phyloP scores from a whole-genome alignment of 106 monocot genomes.

The Dendrobium huoshanense region DNA sequence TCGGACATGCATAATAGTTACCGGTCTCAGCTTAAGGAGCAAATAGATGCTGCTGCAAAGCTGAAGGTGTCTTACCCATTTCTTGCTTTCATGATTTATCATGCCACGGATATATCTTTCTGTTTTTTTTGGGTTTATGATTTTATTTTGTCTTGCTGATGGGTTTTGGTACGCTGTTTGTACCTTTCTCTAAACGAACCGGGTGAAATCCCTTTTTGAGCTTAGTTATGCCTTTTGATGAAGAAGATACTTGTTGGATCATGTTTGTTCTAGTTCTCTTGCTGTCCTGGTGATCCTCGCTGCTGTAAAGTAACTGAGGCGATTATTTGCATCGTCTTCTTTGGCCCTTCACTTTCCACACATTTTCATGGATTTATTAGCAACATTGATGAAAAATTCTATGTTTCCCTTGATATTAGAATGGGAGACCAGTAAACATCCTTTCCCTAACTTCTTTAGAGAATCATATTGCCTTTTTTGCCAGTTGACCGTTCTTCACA shows the following conservation, averaged over 20 bases:
- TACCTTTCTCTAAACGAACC: neutral
- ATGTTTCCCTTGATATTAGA: neutral
- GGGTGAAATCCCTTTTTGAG: neutral
- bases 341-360: neutral
- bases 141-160: neutral
- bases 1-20: slow-evolving; percentile 35
- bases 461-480: neutral
- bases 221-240: neutral
- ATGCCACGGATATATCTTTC: neutral
- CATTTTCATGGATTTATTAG: neutral
- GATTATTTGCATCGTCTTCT: neutral
- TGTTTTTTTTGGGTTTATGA: neutral
- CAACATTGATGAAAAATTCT: neutral
- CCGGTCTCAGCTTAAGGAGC: slow-evolving; percentile 53
- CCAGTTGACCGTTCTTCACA: neutral
- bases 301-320: neutral
- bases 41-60: slow-evolving; percentile 23
- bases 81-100: slow-evolving; percentile 7
- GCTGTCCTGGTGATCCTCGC: neutral
- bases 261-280: neutral
- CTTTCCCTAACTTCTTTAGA: neutral
- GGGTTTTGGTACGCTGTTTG: neutral
- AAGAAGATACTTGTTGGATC: neutral
- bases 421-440: neutral
- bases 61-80: slow-evolving; percentile 55